Evolutionary conservation across 1,284 basidiomycete species (phyloP).

Genomic region (Cryptococcus jaspeensis): DNA sequence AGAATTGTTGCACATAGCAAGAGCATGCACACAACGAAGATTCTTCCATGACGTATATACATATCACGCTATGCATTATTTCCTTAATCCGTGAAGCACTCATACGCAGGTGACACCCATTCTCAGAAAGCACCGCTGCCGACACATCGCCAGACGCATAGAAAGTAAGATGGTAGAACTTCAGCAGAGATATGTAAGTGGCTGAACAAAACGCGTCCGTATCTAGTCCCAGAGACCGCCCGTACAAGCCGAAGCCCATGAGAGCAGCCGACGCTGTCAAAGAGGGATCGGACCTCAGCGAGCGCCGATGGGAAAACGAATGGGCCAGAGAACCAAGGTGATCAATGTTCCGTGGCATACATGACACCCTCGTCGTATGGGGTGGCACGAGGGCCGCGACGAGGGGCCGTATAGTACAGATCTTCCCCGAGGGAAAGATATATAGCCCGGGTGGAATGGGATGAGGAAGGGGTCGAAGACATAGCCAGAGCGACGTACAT

Average conservation of each 20-base stretch:
- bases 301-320: constrained; percentile 15
- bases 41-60: too few species aligned
- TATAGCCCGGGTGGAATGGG: constrained; percentile 1
- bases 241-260: neutral
- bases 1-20: too few species aligned
- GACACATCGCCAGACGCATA: too few species aligned
- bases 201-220: constrained; percentile 1
- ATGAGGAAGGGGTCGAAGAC: neutral
- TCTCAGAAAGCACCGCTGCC: too few species aligned
- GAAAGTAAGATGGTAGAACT: neutral
- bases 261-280: neutral
- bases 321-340: constrained; percentile 30
- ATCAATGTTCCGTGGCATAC: constrained; percentile 23
- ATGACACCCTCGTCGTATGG: constrained; percentile 9
- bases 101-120: too few species aligned
- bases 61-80: too few species aligned
- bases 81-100: too few species aligned
- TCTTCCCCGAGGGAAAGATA: neutral
- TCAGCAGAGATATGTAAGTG: neutral
- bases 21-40: too few species aligned
- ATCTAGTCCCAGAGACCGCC: constrained; percentile 2
- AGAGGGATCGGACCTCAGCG: constrained; percentile 10
- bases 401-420: neutral
- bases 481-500: neutral
- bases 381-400: constrained; percentile 14